phyloP scores from a whole-genome alignment of 331 rosid species.

The Arachis monticola region DNA sequence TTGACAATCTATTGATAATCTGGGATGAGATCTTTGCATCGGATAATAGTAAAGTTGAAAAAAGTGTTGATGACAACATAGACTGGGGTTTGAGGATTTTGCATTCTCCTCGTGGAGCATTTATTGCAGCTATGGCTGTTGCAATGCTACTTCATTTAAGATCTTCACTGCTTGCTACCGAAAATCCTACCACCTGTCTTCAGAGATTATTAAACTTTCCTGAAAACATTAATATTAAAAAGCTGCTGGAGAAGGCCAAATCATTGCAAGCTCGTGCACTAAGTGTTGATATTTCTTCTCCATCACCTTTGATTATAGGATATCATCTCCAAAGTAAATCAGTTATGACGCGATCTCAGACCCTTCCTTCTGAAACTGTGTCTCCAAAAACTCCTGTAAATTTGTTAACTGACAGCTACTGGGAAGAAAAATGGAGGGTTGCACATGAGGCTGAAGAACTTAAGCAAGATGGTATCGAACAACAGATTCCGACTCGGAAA shows the following conservation, averaged over 20 bases:
- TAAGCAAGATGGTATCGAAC: conserved; percentile 48
- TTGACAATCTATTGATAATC: conserved; percentile 70
- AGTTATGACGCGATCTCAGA: conserved; percentile 47
- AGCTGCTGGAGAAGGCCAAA: conserved; percentile 78
- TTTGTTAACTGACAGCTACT: conserved; percentile 77
- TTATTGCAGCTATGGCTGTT: conserved; percentile 77
- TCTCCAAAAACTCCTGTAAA: conserved; percentile 71
- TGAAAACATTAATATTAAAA: conserved; percentile 62
- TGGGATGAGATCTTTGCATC: conserved; percentile 96
- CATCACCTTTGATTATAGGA: conserved; percentile 48
- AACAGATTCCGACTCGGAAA: conserved; percentile 57
- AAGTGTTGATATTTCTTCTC: conserved; percentile 61
- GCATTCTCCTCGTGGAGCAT: conserved; percentile 85
- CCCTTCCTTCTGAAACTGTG: conserved; percentile 59
- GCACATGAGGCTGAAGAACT: conserved; percentile 77
- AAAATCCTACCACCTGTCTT: conserved; percentile 89
- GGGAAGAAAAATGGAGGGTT: conserved; percentile 99
- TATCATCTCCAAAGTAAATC: conserved; percentile 52
- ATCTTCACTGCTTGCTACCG: conserved; percentile 94
- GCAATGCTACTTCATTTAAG: conserved; percentile 91
- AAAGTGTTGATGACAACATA: conserved; percentile 51
- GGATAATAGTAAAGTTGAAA: conserved; percentile 58
- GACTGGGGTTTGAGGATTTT: conserved; percentile 63
- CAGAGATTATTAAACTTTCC: conserved; percentile 91
- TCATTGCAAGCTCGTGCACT: conserved; percentile 79